Base-by-base conservation (phyloP, 2,329 filamentous ascomycete species). In the Scedosporium minutisporum region DNA sequence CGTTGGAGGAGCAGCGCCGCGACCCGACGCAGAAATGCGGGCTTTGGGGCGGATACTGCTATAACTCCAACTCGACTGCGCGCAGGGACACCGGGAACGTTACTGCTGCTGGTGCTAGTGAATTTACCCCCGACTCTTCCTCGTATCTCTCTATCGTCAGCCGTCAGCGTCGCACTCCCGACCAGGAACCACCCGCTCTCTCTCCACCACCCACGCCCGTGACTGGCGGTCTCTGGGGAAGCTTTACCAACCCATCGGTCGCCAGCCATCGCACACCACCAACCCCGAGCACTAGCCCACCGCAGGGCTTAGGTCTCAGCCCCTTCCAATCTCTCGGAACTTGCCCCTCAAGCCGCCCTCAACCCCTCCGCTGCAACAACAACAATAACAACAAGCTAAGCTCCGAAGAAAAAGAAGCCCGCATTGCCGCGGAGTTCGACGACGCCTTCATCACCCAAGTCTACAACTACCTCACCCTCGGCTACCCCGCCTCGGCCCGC, bases 381-480 rank as follows among this genome's bases (percentile, higher is more conserved):
- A 18, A 14, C 16, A 9, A 10, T 25, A 18, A 14, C 16, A 25
- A 16, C 60, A 41, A 14, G 61, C 61, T 21, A 55, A 62, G 14
- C 44, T 46, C 48, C 62, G 57, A 21, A 41, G 62, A 82, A 66
- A 82, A 82, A 70, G 77, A 84, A 67, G 74, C 75, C 1, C 80
- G 80, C 68, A 83, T 86, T 64, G 71, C 76, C 3, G 74, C 75
- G 61, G 92, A 96, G 73, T 96, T 95, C 69, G 81, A 87, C 65
- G 91, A 96, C 71, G 80, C 80, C 3, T 96, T 97, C 72, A 86
- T 97, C 63, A 96, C 93, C 0, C 93, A 97, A 74, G 93, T 97
- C 6, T 97, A 96, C 81, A 97, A 97, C 74, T 97, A 97, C 74
- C 81, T 97, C 16, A 96, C 91, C 0, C 82, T 97, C 4, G 93